Evolutionary conservation across 768 basidiomycete genomes (phyloP).

Genomic region (Trametes elegans): DNA sequence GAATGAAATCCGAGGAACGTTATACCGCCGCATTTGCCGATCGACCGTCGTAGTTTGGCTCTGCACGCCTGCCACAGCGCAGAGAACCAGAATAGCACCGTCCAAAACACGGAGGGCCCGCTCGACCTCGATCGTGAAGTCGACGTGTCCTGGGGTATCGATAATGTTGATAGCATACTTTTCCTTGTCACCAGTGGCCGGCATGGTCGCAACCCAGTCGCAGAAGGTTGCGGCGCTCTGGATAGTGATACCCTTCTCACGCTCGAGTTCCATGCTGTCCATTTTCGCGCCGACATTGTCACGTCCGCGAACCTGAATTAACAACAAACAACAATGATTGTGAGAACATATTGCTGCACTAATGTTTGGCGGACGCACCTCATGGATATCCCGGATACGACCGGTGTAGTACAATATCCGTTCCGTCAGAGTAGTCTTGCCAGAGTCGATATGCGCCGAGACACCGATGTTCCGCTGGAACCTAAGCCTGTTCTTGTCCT

Average conservation of each 20-base stretch:
- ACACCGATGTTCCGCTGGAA: constrained; percentile 96
- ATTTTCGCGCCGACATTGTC: constrained; percentile 99
- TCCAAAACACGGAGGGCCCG: constrained; percentile 94
- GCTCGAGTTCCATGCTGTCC: constrained; percentile 99
- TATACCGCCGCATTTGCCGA: constrained; percentile 96
- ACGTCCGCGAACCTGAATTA: constrained; percentile 75
- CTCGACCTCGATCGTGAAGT: constrained; percentile 99
- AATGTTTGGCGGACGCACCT: constrained; percentile 51
- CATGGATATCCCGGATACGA: constrained; percentile 92
- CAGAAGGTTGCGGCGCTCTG: constrained; percentile 98
- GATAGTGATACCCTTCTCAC: constrained; percentile 99
- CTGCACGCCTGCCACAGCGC: constrained; percentile 96
- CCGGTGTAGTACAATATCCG: constrained; percentile 96
- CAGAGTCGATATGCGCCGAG: constrained; percentile 93
- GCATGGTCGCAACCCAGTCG: constrained; percentile 82
- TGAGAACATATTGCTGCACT: not conserved
- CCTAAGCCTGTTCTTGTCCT: constrained; percentile 62
- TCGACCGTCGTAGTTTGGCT: constrained; percentile 99
- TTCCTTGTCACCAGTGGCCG: constrained; percentile 59
- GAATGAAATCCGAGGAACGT: constrained; percentile 93
- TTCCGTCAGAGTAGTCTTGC: constrained; percentile 97
- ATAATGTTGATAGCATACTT: constrained; percentile 97
- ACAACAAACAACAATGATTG: constrained; percentile 5
- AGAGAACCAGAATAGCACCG: constrained; percentile 93
- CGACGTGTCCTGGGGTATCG: constrained; percentile 98